A percentile compares a stretch with the other conserved stretches of the same genome.
Conservation (phyloP, 495 filamentous ascomycete genomes). For the Immersiella caudata region DNA sequence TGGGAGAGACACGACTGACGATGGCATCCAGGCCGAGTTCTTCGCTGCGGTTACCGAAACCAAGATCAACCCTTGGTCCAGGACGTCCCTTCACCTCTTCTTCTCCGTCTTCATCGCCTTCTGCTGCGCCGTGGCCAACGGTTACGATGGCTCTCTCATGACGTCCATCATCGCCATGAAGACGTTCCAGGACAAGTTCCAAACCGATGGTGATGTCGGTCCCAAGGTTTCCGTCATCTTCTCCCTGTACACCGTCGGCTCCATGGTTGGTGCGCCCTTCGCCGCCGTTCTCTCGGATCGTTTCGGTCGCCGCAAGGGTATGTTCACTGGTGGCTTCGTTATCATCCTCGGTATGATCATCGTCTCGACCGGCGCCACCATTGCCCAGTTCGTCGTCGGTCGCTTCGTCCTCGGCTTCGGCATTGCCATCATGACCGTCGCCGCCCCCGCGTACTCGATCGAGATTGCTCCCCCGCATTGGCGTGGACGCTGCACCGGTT, state of each 20-base stretch:
- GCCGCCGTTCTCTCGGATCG: slow-evolving; percentile 50
- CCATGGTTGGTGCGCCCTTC: slow-evolving; percentile 51
- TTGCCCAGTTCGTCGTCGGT: slow-evolving; percentile 52
- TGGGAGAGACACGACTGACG: slow-evolving; percentile 14
- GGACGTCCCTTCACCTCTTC: slow-evolving; percentile 56
- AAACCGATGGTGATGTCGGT: slow-evolving; percentile 39
- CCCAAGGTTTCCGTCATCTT: slow-evolving; percentile 46
- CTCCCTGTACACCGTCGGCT: slow-evolving; percentile 53
- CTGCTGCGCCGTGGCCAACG: slow-evolving; percentile 56
- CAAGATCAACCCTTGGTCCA: slow-evolving; percentile 59
- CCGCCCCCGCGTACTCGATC: slow-evolving; percentile 50
- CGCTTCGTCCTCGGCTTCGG: slow-evolving; percentile 58
- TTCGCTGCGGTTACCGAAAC: slow-evolving; percentile 60
- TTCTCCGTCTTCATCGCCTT: slow-evolving; percentile 51
- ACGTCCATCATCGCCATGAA: slow-evolving; percentile 48
- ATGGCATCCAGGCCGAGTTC: slow-evolving; percentile 52
- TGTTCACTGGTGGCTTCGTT: slow-evolving; percentile 54
- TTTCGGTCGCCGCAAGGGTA: slow-evolving; percentile 45
- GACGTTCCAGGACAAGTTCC: slow-evolving; percentile 43
- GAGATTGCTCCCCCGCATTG: slow-evolving; percentile 55
- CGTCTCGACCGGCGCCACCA: slow-evolving; percentile 38
- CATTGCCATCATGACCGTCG: slow-evolving; percentile 53
- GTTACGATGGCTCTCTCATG: slow-evolving; percentile 54
- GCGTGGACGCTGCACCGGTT: slow-evolving; percentile 52
- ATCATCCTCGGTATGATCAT: slow-evolving; percentile 57